Evolutionary conservation across 1,139 yeast species (phyloP).

Genomic region (Diutina rugosa): DNA sequence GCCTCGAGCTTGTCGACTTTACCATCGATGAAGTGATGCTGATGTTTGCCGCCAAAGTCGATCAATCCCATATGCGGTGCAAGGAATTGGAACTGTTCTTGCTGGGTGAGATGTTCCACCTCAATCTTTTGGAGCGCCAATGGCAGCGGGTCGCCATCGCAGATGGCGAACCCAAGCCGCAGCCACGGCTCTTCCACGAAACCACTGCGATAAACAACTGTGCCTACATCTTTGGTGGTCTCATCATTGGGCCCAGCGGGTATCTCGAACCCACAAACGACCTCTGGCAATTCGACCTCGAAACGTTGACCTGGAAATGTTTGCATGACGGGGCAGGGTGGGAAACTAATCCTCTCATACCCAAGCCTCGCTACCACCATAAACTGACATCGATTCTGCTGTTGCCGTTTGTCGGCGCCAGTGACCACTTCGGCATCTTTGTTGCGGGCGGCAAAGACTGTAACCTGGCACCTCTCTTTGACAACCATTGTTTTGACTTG

Average conservation of each 20-base stretch:
- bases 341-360: neutral
- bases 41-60: conserved; percentile 16
- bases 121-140: conserved; percentile 40
- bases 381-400: conserved; percentile 32
- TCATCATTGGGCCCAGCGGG: conserved; percentile 13
- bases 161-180: conserved; percentile 19
- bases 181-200: conserved; percentile 49
- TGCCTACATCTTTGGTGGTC: conserved; percentile 53
- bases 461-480: conserved; percentile 24
- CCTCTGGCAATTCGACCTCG: conserved; percentile 52
- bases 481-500: conserved; percentile 41
- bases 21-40: conserved; percentile 15
- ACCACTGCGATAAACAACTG: conserved; percentile 34
- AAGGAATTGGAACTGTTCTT: conserved; percentile 22
- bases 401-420: conserved; percentile 26
- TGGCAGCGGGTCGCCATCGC: conserved; percentile 34
- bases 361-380: conserved; percentile 39
- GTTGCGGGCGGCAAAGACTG: conserved; percentile 49
- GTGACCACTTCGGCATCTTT: conserved; percentile 40
- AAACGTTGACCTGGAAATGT: conserved; percentile 36
- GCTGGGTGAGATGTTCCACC: conserved; percentile 42
- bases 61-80: conserved; percentile 5
- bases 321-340: conserved; percentile 19
- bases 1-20: conserved; percentile 31
- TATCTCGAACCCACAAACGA: conserved; percentile 41